Evolutionary conservation across 2,329 filamentous ascomycete species (phyloP), one percentile per base, ranked within the genome.

Genomic region (Penicillium sp.): DNA sequence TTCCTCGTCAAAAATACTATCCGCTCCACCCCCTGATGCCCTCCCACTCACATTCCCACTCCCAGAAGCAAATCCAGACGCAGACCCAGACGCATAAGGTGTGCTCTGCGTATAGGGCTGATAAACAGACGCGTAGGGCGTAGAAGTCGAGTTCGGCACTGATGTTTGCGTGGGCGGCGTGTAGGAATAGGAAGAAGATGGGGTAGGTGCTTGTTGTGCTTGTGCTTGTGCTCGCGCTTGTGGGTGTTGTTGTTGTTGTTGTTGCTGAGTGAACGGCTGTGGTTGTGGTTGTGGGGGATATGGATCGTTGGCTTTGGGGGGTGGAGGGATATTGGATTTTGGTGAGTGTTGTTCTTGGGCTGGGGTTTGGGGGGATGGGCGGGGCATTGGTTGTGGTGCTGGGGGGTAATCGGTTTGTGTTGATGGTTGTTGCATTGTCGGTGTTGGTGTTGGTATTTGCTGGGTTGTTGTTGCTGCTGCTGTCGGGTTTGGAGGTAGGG

Each of bases 341-440:
- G 53, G 25, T 10, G 33, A 12, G 6, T 50, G 43, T 39, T 52
- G 22, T 14, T 43, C 22, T 31, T 36, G 8, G 8, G 22, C 14
- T 14, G 51, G 14, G 31, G 47, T 45, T 1, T 39, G 29, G 4
- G 53, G 44, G 8, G 37, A 22, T 22, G 63, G 61, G 8, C 44
- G 27, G 7, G 62, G 63, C 16, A 70, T 72, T 10, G 73, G 65
- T 53, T 71, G 70, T 5, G 73, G 72, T 5, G 70, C 65, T 37
- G 72, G 72, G 18, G 73, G 45, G n/a, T n/a, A n/a, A n/a, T 3
- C 3, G 8, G 51, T 45, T 47, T 42, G 29, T 14, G 43, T 29
- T 33, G 57, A 31, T 14, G 48, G 10, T 41, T 13, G 55, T 12
- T 13, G 53, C 46, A 62, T 61, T 9, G 48, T 30, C 14, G 46